Percentiles rank a stretch among this genome's conserved stretches.
Evolutionary conservation across 345 rosid genomes (phyloP).

Genomic region (Chamaenerion angustifolium): DNA sequence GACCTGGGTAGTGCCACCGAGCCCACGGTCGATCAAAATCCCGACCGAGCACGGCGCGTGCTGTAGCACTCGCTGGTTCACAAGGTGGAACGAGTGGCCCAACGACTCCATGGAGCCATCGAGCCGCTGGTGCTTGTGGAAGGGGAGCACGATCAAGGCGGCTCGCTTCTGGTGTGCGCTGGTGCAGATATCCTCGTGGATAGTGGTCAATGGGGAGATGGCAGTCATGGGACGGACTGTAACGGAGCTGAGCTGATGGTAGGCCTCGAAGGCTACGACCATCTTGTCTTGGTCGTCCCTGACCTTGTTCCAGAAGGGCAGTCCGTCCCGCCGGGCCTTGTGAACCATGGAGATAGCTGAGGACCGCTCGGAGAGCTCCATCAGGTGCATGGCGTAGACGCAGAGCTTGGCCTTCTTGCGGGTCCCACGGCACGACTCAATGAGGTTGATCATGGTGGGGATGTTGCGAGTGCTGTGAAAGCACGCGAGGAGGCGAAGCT

Average conservation of each 20-base stretch:
- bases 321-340: constrained; percentile 52
- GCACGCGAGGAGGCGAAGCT: constrained; percentile 47
- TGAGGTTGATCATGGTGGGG: constrained; percentile 49
- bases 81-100: constrained; percentile 6
- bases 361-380: constrained; percentile 71
- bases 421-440: constrained; percentile 56
- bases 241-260: constrained; percentile 50
- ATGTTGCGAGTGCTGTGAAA: constrained; percentile 53
- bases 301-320: constrained; percentile 56
- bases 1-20: constrained; percentile 1
- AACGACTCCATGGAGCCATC: constrained; percentile 17
- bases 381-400: constrained; percentile 57
- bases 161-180: constrained; percentile 20
- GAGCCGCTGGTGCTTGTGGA: constrained; percentile 20
- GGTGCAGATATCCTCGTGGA: constrained; percentile 25
- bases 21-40: constrained; percentile 17
- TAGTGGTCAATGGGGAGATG: constrained; percentile 17
- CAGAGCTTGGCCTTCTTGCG: constrained; percentile 36
- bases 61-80: constrained; percentile 20
- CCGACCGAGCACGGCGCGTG: constrained; percentile 29
- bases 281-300: constrained; percentile 29
- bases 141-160: constrained; percentile 25
- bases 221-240: constrained; percentile 64
- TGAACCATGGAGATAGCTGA: constrained; percentile 72
- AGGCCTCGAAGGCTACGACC: constrained; percentile 56